phyloP scores from a whole-genome alignment of 2,329 filamentous ascomycete genomes.

The Trichoderma aggressivum region DNA sequence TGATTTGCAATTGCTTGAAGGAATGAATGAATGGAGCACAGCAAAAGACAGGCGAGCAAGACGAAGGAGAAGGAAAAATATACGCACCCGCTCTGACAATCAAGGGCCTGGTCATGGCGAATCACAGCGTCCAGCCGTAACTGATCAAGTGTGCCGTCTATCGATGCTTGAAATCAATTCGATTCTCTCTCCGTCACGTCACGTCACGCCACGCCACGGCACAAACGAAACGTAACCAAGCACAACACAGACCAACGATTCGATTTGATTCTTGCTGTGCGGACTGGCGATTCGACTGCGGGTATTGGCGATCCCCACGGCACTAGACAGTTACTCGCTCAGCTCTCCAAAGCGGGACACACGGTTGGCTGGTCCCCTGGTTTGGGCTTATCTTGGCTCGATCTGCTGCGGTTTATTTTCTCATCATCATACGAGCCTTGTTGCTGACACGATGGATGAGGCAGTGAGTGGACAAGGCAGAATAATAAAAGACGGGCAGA shows the following conservation, averaged over 20 bases:
- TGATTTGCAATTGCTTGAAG: background rate
- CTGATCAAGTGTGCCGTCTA: background rate
- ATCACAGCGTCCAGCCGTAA: conserved; percentile 11
- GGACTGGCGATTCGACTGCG: background rate
- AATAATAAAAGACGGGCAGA: background rate
- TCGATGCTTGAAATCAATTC: background rate
- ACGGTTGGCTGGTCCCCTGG: background rate
- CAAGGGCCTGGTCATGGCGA: conserved; percentile 56
- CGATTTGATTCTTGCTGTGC: background rate
- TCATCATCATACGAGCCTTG: background rate
- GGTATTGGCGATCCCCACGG: conserved; percentile 15
- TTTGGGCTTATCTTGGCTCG: background rate
- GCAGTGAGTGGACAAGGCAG: background rate
- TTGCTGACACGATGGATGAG: background rate
- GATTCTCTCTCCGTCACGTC: background rate
- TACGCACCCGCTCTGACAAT: conserved; percentile 61
- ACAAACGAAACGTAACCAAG: background rate
- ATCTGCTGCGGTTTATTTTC: background rate
- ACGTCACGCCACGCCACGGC: background rate
- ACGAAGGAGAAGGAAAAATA: background rate
- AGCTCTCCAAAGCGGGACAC: background rate
- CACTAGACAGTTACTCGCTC: background rate
- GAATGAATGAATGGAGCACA: background rate
- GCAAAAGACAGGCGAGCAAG: background rate
- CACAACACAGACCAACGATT: background rate